Conservation (phyloP, 1,284 basidiomycete species). For the Naganishia cerealis region DNA sequence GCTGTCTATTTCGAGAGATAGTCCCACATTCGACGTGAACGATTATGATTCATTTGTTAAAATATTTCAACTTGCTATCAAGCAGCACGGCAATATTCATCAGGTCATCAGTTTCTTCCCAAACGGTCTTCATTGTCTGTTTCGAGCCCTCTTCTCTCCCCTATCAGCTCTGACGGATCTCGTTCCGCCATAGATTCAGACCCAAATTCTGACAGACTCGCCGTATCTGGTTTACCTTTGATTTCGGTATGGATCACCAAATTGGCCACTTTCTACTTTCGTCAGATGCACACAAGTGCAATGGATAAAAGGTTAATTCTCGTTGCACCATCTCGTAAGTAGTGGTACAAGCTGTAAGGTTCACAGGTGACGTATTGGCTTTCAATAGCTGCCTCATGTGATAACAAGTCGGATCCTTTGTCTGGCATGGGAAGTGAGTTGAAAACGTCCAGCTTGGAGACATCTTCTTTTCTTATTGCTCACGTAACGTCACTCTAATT, state of each 20-base stretch:
- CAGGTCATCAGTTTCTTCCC: constrained; percentile 18
- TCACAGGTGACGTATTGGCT: neutral
- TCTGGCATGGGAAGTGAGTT: constrained; percentile 15
- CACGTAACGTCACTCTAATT: neutral
- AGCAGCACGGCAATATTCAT: constrained; percentile 12
- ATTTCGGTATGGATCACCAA: constrained; percentile 23
- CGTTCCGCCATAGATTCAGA: neutral
- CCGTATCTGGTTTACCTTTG: constrained; percentile 6
- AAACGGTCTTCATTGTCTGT: neutral
- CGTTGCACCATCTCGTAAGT: constrained; percentile 17
- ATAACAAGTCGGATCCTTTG: constrained; percentile 5
- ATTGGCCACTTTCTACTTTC: constrained; percentile 21
- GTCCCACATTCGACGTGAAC: neutral
- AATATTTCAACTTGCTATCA: constrained; percentile 23
- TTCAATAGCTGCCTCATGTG: constrained; percentile 8
- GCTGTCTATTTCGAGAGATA: neutral
- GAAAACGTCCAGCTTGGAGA: neutral
- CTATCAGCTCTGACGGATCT: neutral
- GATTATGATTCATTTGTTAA: constrained; percentile 11
- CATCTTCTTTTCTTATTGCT: neutral
- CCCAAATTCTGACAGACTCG: constrained; percentile 1
- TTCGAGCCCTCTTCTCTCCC: neutral
- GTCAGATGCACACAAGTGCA: neutral
- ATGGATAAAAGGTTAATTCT: constrained; percentile 3
- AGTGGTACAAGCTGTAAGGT: neutral